These are phyloP conservation scores for Ophiostoma tasmaniense DNA, from an alignment of 2,329 filamentous ascomycete genomes.

Conservation along the genomic window DNA sequence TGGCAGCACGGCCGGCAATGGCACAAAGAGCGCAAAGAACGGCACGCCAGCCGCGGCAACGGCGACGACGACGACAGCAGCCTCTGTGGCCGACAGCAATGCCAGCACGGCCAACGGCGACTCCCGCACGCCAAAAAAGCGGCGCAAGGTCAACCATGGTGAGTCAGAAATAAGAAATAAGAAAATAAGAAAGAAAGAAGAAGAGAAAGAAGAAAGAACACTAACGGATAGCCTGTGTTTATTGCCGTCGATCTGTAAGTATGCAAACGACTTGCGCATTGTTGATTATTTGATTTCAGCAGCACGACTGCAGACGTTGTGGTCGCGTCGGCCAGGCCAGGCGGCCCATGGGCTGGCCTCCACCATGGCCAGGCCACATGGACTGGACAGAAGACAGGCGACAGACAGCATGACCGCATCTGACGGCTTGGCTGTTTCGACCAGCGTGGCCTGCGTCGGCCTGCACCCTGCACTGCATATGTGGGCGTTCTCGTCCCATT, in stretches of 20 bases:
- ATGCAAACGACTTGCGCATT: conserved; percentile 24
- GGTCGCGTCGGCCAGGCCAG: background rate
- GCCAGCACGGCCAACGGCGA: conserved; percentile 23
- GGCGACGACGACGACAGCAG: background rate
- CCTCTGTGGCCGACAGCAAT: conserved; percentile 18
- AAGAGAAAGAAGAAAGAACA: background rate
- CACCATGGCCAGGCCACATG: background rate
- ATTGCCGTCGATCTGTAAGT: conserved; percentile 83
- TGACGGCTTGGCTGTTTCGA: background rate
- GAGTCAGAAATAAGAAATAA: too few species aligned
- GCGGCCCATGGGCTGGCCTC: background rate
- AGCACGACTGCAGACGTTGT: background rate
- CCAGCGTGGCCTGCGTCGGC: background rate
- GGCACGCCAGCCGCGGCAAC: background rate
- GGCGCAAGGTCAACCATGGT: conserved; percentile 87
- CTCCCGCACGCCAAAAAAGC: conserved; percentile 63
- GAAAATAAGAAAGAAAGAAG: too few species aligned
- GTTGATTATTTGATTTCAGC: background rate
- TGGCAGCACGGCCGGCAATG: background rate
- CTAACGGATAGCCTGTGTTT: conserved; percentile 64
- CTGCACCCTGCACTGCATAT: background rate
- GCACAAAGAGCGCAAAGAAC: conserved; percentile 4
- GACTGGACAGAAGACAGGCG: background rate
- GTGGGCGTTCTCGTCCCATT: background rate
- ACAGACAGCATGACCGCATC: too few species aligned